Evolutionary conservation across 139 green algal species (phyloP), one percentile per base, ranked within the genome.

Genomic region (Picocystis salinarum): DNA sequence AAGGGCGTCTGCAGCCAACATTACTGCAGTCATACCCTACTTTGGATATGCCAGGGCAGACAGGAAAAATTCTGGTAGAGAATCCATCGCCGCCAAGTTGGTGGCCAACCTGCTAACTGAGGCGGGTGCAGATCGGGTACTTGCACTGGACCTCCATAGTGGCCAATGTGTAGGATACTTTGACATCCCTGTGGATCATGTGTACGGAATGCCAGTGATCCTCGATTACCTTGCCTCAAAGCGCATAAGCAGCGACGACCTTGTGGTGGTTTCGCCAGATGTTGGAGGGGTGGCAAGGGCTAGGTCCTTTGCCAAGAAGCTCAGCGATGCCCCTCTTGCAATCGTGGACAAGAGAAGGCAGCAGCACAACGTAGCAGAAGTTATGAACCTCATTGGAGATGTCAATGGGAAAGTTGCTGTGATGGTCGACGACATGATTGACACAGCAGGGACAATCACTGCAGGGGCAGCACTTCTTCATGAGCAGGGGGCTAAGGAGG

Each of bases 331-430:
- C 25, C 87, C 87, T 10, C 64, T 97, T 46, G 88, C 88, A 17
- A 99, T 99, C 50, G 77, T 99, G 28, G 88, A 99, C 70, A 99
- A 99, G 73, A 74, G 87, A 7, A 67, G 88, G 23, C 71, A 53
- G 11, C 72, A 74, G 25, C 88, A 99, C 78, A 99, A 99, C 57
- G 79, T 94, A 10, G 74, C 61, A 42, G 82, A 99, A 70, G 88
- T 96, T 28, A 97, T 99, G 89, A 95, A 99, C 70, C 55, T 99
- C 7, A 99, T 99, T 51, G 89, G 89, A 12, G 89, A 99, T 53
- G 89, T 99, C 18, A 55, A 69, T 12, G 89, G 83, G 59, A 99
- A 99, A 76, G 83, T 93, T 39, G 82, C 80, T 0, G 83, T 99
- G 42, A 78, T 99, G 58, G 83, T 99, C 46, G 88, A 99, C 57